A percentile compares a stretch with the other conserved stretches of the same genome.
Conservation (phyloP, 1,139 yeast genomes). For the Pichia kudriavzevii region DNA sequence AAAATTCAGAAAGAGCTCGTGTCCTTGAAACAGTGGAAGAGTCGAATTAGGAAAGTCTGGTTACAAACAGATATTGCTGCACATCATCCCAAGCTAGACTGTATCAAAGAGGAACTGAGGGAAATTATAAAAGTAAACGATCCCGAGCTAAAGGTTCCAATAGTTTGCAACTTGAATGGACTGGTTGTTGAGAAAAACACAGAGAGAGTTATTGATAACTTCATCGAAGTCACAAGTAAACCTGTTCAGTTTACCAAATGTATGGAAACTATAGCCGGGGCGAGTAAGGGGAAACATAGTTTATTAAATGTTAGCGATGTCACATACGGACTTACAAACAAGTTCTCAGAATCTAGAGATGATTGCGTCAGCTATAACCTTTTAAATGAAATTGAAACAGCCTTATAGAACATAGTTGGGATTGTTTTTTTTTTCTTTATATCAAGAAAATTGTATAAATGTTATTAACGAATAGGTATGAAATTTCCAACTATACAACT, state of each 20-base stretch:
- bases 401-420: no score
- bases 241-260: conserved; percentile 28
- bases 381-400: conserved; percentile 9
- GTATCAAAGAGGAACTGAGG: conserved; percentile 21
- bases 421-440: no score
- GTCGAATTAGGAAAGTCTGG: conserved; percentile 22
- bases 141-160: conserved; percentile 19
- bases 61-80: conserved; percentile 26
- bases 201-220: conserved; percentile 21
- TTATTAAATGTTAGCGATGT: conserved; percentile 26
- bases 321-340: conserved; percentile 23
- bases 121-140: conserved; percentile 9
- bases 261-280: conserved; percentile 17
- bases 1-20: conserved; percentile 14
- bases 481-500: conserved; percentile 95
- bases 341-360: conserved; percentile 19
- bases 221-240: conserved; percentile 24
- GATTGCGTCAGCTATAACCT: conserved; percentile 12
- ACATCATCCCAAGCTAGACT: conserved; percentile 25
- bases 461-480: conserved; percentile 53
- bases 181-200: conserved; percentile 13
- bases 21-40: conserved; percentile 18
- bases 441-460: conserved; percentile 1
- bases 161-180: conserved; percentile 26
- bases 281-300: conserved; percentile 6